Evolutionary conservation across 129 eudicot genomes (phyloP), one percentile per base, ranked within the genome.

Genomic region (Mikania micrantha): DNA sequence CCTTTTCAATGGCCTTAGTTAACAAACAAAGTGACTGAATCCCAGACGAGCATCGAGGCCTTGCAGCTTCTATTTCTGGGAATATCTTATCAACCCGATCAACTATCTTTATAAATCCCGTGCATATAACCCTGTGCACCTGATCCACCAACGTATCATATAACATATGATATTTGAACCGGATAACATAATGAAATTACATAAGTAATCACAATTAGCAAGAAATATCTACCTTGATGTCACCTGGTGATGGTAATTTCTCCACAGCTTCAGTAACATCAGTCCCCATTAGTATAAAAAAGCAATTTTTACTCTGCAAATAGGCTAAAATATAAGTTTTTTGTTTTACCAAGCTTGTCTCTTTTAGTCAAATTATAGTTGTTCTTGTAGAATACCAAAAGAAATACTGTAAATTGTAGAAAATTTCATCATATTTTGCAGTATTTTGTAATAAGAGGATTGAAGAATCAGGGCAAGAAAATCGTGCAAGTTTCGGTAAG

Each of bases 61-160:
- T 81, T 22, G 87, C 78, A 28, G 87, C 95, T 82, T 85, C 98
- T 39, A 88, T 80, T 64, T 84, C 87, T 11, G 87, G 81, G 59
- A 82, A 66, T 56, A 88, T 78, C n/a, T 71, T 68, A 17, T 71
- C 74, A 42, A 88, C 83, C 63, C 81, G 69, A 29, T 42, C 67
- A 36, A 88, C 83, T 75, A 84, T 45, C 28, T 64, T 78, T 60
- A 67, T 54, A 8, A 88, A 66, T 40, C 80, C 81, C 44, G 81
- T 82, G 71, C 96, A 92, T 85, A 92, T 85, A 32, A 59, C 67
- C 7, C 67, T 70, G 79, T 92, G 98, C 64, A 92, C 98, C 98
- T 91, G 84, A 35, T 74, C 39, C 64, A 76, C 53, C 25, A 13
- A 47, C 34, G 20, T 27, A 54, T 28, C 16, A 27, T 56, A 12